Evolutionary conservation across 2,329 filamentous ascomycete genomes (phyloP), one percentile per base, ranked within the genome.

Genomic region (Claviceps lovelessii): DNA sequence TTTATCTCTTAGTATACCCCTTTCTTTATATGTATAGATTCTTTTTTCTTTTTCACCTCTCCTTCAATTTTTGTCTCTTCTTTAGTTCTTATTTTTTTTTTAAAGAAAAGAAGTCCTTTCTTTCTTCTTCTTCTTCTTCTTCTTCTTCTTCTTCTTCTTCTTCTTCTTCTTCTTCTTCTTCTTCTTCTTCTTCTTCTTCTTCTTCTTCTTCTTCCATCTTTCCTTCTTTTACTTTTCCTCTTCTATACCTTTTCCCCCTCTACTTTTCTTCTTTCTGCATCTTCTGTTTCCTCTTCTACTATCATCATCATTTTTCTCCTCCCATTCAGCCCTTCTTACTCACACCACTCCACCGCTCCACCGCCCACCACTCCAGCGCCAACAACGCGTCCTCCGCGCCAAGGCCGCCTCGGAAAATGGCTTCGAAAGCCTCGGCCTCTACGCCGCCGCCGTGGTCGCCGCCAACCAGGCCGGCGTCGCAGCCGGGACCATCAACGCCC

Each of bases 341-440:
- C 23, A 23, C 23, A 23, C 23, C 23, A 23, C 23, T 23, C 23
- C 23, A 23, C 23, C 23, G 3, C 23, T 1, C 17, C 58, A 79
- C 63, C 72, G 70, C 31, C 78, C 23, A 23, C 23, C 23, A 23
- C 23, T 1, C 17, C 58, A 79, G 64, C 72, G 70, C 31, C 78
- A 83, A 62, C 81, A 80, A 62, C 72, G 73, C 53, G 70, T 77
- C 35, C 64, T 81, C 46, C 74, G 78, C 51, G 72, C 75, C 33
- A 75, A 84, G 61, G 75, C 76, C 28, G 73, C 75, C 5, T 61
- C 66, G 6, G 61, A 65, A 44, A 76, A 76, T 60, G 70, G 66
- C 57, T 68, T 73, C 58, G 73, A 76, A 63, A 72, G 70, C 3
- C 57, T 76, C 11, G 71, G 70, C 50, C 60, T 73, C 58, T 75